phyloP scores from a whole-genome alignment of 306 rosid species.

The Pterocarpus macrocarpus region DNA sequence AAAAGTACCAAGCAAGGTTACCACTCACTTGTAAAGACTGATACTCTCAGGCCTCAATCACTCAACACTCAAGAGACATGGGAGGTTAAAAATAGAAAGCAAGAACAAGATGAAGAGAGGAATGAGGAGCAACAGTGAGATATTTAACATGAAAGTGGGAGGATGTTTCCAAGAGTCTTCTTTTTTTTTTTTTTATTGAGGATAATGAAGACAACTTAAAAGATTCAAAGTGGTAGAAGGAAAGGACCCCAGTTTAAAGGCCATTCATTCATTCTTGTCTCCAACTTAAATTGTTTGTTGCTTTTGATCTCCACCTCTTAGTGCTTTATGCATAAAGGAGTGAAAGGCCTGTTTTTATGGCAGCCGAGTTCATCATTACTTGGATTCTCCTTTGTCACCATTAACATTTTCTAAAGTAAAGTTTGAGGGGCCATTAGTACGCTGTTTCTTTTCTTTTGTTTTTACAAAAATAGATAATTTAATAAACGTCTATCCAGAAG shows the following conservation, averaged over 20 bases:
- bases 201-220: constrained; percentile 45
- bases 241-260: constrained; percentile 61
- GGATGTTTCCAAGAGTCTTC: constrained; percentile 40
- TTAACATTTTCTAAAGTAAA: constrained; percentile 53
- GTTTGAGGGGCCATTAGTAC: constrained; percentile 48
- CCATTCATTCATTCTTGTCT: constrained; percentile 59
- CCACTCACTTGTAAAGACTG: constrained; percentile 45
- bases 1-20: constrained; percentile 3
- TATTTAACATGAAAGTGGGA: constrained; percentile 57
- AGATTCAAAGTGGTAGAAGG: constrained; percentile 46
- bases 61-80: constrained; percentile 35
- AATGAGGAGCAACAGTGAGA: constrained; percentile 46
- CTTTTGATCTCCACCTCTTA: constrained; percentile 70
- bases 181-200: constrained; percentile 49
- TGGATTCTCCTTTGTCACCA: constrained; percentile 66
- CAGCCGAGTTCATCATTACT: constrained; percentile 83
- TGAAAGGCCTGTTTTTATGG: constrained; percentile 56
- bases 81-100: constrained; percentile 40
- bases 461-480: constrained; percentile 5
- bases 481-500: not conserved
- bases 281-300: constrained; percentile 55
- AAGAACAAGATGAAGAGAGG: constrained; percentile 48
- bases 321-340: constrained; percentile 63
- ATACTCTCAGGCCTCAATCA: constrained; percentile 31
- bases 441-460: constrained; percentile 33